Conservation (phyloP, 1,284 basidiomycete genomes). For the Singerocomus inundabilis region DNA sequence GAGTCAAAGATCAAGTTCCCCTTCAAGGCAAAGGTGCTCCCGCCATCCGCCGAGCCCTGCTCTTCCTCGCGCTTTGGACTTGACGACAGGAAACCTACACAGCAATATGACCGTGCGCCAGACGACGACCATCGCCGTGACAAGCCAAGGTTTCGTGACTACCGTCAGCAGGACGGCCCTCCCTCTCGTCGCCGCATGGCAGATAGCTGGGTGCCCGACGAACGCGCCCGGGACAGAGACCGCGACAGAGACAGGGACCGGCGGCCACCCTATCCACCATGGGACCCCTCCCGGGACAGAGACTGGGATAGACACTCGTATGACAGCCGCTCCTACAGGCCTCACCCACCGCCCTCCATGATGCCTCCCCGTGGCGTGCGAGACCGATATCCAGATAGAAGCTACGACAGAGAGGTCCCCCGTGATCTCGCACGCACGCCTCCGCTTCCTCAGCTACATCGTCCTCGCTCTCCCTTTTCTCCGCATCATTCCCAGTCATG, state of each 20-base stretch:
- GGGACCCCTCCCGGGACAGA: constrained; percentile 25
- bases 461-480: constrained; percentile 25
- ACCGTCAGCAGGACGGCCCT: constrained; percentile 20
- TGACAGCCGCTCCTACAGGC: constrained; percentile 24
- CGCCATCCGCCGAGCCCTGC: constrained; percentile 7
- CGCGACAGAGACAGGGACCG: constrained; percentile 28
- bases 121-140: constrained; percentile 44
- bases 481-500: constrained; percentile 20
- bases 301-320: constrained; percentile 23
- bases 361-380: constrained; percentile 17
- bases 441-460: constrained; percentile 31
- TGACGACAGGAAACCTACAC: constrained; percentile 29
- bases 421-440: constrained; percentile 33
- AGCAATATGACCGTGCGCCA: constrained; percentile 43
- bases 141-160: constrained; percentile 28
- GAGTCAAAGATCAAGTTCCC: constrained; percentile 63
- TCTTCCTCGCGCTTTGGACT: constrained; percentile 15
- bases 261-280: constrained; percentile 14
- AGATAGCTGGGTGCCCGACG: constrained; percentile 33
- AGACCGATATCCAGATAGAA: constrained; percentile 25
- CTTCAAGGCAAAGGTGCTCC: constrained; percentile 58
- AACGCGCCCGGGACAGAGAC: constrained; percentile 25
- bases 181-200: constrained; percentile 21
- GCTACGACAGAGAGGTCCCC: constrained; percentile 24
- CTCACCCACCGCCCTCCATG: constrained; percentile 5